Base-by-base conservation (phyloP, 768 basidiomycete genomes). In the Rhodotorula taiwanensis region DNA sequence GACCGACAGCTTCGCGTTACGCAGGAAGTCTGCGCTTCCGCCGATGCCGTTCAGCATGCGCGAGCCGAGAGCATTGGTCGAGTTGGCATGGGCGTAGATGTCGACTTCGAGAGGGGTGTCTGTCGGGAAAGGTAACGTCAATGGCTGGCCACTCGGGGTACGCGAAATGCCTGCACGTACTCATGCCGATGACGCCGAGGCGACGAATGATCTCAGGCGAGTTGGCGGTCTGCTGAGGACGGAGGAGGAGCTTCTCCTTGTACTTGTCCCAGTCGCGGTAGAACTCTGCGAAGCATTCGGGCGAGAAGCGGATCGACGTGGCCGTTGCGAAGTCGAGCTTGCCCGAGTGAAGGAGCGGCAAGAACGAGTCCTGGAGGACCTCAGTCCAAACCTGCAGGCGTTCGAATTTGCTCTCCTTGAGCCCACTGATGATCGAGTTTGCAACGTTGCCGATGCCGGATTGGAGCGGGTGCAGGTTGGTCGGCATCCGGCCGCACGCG, bases 261-360 rank as follows among this genome's bases (percentile, higher is more conserved):
- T 73, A 73, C 18, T 51, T 11, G 20, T 52, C 54, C 67, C 71
- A 73, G 67, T 73, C 55, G 6, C 20, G 47, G 58, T 66, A 66
- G 49, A 70, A 63, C 14, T 50, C 47, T 55, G 65, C 55, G 60
- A 73, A 74, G 7, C 58, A 65, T 14, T 67, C 70, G 41, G 73
- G 72, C 25, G 68, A 71, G 68, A 74, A 72, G 28, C 74, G 69
- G 54, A 74, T 73, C 30, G 74, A 74, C 58, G 74, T 74, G 21
- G 76, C 78, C 1, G 78, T 77, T 0, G 75, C 75, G 55, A 78
- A 76, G 51, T 75, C 74, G 27, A 77, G 71, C 53, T 76, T 74
- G 42, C 72, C 72, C 9, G 72, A 71, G 31, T 75, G 76, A 61
- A 78, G 67, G n/a, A 77, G 69, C 5, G 75, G 70, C 21, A 77